Evolutionary conservation across 2,329 filamentous ascomycete species (phyloP).

Genomic region (Hirsutella minnesotensis): DNA sequence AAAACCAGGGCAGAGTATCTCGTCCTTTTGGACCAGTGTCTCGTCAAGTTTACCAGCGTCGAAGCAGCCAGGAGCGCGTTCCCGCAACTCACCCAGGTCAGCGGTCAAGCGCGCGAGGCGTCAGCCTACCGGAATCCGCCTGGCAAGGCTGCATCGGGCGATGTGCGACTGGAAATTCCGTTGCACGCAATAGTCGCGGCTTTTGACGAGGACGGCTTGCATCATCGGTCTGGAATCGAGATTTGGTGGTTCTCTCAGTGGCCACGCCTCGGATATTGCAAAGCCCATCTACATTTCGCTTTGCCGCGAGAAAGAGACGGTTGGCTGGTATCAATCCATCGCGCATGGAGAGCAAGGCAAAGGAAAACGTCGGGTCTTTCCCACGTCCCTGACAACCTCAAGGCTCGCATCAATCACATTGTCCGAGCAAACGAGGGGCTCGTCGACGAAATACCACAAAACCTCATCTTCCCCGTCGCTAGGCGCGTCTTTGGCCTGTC

Average conservation of each 20-base stretch:
- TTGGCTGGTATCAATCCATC: slow-evolving; percentile 35
- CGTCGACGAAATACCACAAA: slow-evolving; percentile 15
- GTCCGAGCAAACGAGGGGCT: slow-evolving; percentile 30
- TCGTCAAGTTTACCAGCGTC: slow-evolving; percentile 37
- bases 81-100: slow-evolving; percentile 26
- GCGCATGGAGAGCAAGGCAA: slow-evolving; percentile 25
- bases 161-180: slow-evolving; percentile 33
- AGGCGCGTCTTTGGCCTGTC: slow-evolving; percentile 30
- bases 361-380: slow-evolving; percentile 22
- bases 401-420: slow-evolving; percentile 31
- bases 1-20: slow-evolving; percentile 38
- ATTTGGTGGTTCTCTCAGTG: slow-evolving; percentile 41
- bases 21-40: slow-evolving; percentile 36
- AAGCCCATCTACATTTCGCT: slow-evolving; percentile 36
- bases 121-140: slow-evolving; percentile 11
- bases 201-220: slow-evolving; percentile 37
- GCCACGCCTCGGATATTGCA: slow-evolving; percentile 32
- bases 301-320: slow-evolving; percentile 36
- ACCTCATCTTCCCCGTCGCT: slow-evolving; percentile 39
- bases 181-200: slow-evolving; percentile 38
- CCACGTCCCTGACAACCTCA: slow-evolving; percentile 33
- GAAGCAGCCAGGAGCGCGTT: slow-evolving; percentile 36
- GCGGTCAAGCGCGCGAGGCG: slow-evolving; percentile 10
- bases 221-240: slow-evolving; percentile 39
- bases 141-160: slow-evolving; percentile 20